phyloP scores from a whole-genome alignment of 2,329 filamentous ascomycete genomes.

The Penicillium sp. region DNA sequence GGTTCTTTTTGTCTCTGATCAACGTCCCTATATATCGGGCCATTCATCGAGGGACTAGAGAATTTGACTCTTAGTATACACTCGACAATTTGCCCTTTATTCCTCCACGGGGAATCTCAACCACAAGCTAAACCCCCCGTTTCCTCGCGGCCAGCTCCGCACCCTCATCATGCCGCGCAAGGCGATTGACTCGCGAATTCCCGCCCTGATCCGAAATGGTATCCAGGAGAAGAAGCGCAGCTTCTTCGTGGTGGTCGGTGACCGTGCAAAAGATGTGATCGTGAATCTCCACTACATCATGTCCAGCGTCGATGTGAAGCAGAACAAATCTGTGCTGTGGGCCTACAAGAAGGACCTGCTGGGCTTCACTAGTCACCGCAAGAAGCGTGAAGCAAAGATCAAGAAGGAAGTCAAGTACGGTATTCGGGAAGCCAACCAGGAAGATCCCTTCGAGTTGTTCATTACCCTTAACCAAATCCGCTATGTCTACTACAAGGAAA shows the following conservation, averaged over 20 bases:
- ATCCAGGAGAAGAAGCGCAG: slow-evolving; percentile 93
- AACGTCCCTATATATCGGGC: not conserved
- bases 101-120: not conserved
- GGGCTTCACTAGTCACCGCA: slow-evolving; percentile 91
- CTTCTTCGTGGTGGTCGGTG: slow-evolving; percentile 96
- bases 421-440: slow-evolving; percentile 84
- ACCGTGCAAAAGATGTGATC: slow-evolving; percentile 93
- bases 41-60: not conserved
- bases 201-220: slow-evolving; percentile 86
- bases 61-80: not conserved
- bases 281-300: slow-evolving; percentile 94
- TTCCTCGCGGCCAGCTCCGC: slow-evolving; percentile 21
- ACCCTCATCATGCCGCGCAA: slow-evolving; percentile 44
- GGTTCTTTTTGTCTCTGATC: slow-evolving; percentile 7
- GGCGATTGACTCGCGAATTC: slow-evolving; percentile 82
- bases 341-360: slow-evolving; percentile 98
- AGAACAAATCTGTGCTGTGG: slow-evolving; percentile 96
- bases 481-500: slow-evolving; percentile 99
- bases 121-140: not conserved
- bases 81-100: not conserved
- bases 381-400: slow-evolving; percentile 98
- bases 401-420: slow-evolving; percentile 97
- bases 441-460: slow-evolving; percentile 97
- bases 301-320: slow-evolving; percentile 83
- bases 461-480: slow-evolving; percentile 95